Evolutionary conservation across 2,329 filamentous ascomycete species (phyloP), one percentile per base, ranked within the genome.

Genomic region (Aspergillus sp.): DNA sequence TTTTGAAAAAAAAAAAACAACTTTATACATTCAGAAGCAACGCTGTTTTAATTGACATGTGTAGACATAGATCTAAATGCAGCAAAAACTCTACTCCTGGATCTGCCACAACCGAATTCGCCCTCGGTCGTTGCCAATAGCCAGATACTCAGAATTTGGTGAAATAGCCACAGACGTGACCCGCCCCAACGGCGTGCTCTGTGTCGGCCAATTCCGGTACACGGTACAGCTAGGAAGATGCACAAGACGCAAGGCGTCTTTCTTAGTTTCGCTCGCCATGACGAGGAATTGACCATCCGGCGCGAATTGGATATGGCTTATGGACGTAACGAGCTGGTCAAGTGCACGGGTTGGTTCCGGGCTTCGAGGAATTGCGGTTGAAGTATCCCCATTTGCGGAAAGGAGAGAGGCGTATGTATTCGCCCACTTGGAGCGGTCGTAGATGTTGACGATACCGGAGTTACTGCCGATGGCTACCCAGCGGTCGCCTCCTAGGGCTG

Each of bases 131-230:
- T 96, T 98, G 17, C 87, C 93, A 52, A 98, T 90, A 11, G 91
- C 91, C 63, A 99, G 73, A 67, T 93, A 73, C 66, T 89, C 83
- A 60, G 86, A 89, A 61, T 82, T 80, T 6, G 78, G 81, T 19
- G 84, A 83, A 71, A 91, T 89, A 3, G 90, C 87, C 59, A 92
- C 84, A 1, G 86, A 82, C 2, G 90, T 90, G 64, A 98, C 87
- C 58, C 91, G 83, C 0, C 95, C 95, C 60, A 99, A 76, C 1
- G 93, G 92, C 56, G 95, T 99, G 72, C 90, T 88, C 62, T 87
- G 85, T 54, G 93, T 99, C 23, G 95, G 95, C 95, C 95, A 99
- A 76, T 99, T 99, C 68, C 88, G 87, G 81, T 95, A 99, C 19
- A 98, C 91, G 1, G 92, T 96, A 74, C 92, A 96, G 65, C 86